Evolutionary conservation across 2,329 filamentous ascomycete species (phyloP).

Genomic region (Chaetomium globosum): DNA sequence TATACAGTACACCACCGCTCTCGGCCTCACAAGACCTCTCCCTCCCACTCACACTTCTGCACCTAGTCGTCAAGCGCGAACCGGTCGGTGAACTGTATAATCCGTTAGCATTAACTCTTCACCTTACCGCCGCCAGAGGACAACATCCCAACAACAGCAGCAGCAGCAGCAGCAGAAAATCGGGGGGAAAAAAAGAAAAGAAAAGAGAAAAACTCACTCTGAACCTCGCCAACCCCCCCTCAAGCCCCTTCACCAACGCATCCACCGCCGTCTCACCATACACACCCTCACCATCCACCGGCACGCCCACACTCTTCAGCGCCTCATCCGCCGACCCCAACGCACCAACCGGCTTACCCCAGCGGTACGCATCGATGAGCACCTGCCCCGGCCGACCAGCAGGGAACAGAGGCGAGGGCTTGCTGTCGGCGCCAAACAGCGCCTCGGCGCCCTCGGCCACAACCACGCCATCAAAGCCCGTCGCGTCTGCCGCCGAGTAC

Average conservation of each 20-base stretch:
- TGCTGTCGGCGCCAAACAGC: conserved; percentile 51
- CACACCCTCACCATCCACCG: conserved; percentile 46
- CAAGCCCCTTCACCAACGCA: conserved; percentile 50
- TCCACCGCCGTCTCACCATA: conserved; percentile 44
- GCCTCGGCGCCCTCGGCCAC: conserved; percentile 56
- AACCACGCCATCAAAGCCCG: conserved; percentile 64
- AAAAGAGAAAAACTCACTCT: conserved; percentile 52
- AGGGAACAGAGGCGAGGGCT: conserved; percentile 61
- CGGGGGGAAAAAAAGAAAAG: not conserved
- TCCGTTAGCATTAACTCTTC: conserved; percentile 16
- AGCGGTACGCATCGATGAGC: conserved; percentile 63
- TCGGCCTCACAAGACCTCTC: no score
- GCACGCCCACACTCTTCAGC: conserved; percentile 51
- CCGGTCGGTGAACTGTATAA: conserved; percentile 35
- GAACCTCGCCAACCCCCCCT: conserved; percentile 63
- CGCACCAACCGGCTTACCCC: conserved; percentile 69
- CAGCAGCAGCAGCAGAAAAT: no score
- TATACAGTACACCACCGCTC: not conserved
- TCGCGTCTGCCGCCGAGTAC: conserved; percentile 66
- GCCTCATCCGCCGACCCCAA: conserved; percentile 51
- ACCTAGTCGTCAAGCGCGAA: conserved; percentile 34
- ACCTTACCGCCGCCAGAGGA: no score
- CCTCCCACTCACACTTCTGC: no score
- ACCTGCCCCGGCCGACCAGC: conserved; percentile 65
- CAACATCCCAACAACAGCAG: no score